Evolutionary conservation across 1,284 basidiomycete species (phyloP), one percentile per base, ranked within the genome.

Genomic region (Calocybe gambosa): DNA sequence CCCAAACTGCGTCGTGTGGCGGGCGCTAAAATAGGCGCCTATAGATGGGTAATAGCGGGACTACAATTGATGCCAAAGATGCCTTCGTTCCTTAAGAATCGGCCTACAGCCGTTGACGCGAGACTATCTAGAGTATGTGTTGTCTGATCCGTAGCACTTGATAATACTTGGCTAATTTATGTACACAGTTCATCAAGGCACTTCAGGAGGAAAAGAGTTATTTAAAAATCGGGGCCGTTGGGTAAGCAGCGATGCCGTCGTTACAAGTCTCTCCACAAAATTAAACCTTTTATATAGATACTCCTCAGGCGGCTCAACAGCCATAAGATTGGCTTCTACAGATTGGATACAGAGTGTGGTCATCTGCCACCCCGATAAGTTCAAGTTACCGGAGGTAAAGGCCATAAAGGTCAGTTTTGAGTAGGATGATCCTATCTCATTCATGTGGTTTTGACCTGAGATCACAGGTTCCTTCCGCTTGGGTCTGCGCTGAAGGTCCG

Each of bases 401-500:
- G 65, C 66, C 0, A 73, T 84, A 51, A 74, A 72, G 49, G 63
- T 62, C 35, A 21, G 43, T 39, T n/a, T 23, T 31, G 13, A 31
- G 13, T n/a, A n/a, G 8, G 29, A 2, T 25, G 21, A 34, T 40
- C 33, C 18, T 23, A 13, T 35, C n/a, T n/a, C n/a, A n/a, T 6
- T 26, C 12, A 16, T n/a, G 39, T 26, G 25, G 25, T 26, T 16
- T 31, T 15, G 26, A 20, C 19, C 31, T 16, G 19, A 33, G n/a
- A 26, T 39, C 10, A 13, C 13, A 65, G 62, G 64, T 75, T 10
- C 80, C 82, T 2, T 61, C 69, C 1, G 59, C 73, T 1, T 84
- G 79, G 76, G 67, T 69, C 29, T 75, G 75, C 41, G 77, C 80
- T 1, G 75, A 83, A 66, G 73, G 78, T 78, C 42, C 16, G 54